phyloP scores from a whole-genome alignment of 1,284 basidiomycete species.

The Sporisorium scitamineum region DNA sequence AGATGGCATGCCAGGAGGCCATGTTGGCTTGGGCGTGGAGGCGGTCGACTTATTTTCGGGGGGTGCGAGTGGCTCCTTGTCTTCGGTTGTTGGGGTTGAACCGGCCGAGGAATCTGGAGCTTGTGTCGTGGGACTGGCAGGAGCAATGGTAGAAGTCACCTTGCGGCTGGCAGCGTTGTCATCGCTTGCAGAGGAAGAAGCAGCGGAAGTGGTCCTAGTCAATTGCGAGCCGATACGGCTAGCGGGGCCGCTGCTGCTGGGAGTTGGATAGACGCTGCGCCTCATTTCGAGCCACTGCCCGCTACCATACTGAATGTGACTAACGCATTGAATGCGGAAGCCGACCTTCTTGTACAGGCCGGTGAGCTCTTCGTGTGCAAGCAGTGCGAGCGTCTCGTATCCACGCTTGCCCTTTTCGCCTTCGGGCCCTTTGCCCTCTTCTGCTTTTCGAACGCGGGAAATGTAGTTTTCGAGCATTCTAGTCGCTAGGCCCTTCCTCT shows the following conservation, averaged over 20 bases:
- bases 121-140: constrained; percentile 1
- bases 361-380: constrained; percentile 61
- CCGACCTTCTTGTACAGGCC: constrained; percentile 60
- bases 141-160: constrained; percentile 4
- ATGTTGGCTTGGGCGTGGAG: constrained; percentile 5
- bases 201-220: constrained; percentile 32
- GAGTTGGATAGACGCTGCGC: constrained; percentile 50
- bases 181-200: constrained; percentile 36
- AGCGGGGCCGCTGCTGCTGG: constrained; percentile 20
- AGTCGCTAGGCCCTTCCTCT: constrained; percentile 54
- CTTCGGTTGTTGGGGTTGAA: constrained; percentile 5
- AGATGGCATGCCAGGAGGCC: constrained; percentile 50
- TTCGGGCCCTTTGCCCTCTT: constrained; percentile 49
- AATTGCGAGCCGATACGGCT: constrained; percentile 30
- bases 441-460: constrained; percentile 43
- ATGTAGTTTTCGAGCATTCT: constrained; percentile 60
- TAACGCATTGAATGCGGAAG: constrained; percentile 59
- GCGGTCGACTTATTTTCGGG: constrained; percentile 8
- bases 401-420: constrained; percentile 48
- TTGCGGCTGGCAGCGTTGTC: constrained; percentile 21
- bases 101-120: neutral
- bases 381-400: constrained; percentile 63
- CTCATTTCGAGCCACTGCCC: constrained; percentile 67
- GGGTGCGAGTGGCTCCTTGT: neutral
- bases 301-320: constrained; percentile 59